Evolutionary conservation across 306 rosid species (phyloP).

Genomic region (Vicia sativa): DNA sequence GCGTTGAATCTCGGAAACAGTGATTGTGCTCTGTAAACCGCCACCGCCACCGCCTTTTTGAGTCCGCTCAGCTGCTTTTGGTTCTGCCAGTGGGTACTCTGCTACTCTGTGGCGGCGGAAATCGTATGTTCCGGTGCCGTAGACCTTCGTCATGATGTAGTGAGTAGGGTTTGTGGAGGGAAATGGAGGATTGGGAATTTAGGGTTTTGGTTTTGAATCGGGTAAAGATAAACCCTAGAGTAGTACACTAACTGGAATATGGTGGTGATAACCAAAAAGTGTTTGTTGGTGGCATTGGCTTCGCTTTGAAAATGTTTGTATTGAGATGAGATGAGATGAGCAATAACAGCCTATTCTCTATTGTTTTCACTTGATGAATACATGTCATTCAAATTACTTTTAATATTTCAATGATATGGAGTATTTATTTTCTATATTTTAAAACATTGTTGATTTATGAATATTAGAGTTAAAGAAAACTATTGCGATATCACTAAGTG

Average conservation of each 20-base stretch:
- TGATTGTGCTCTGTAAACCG: slow-evolving; percentile 60
- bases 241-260: neutral
- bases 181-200: neutral
- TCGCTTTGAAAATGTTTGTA: neutral
- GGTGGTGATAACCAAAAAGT: neutral
- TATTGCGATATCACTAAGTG: too few species aligned
- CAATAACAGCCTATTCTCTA: neutral
- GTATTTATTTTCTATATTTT: too few species aligned
- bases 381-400: too few species aligned
- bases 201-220: slow-evolving; percentile 26
- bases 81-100: slow-evolving; percentile 75
- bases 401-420: too few species aligned
- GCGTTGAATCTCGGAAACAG: slow-evolving; percentile 84
- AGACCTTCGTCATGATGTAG: slow-evolving; percentile 70
- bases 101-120: slow-evolving; percentile 96
- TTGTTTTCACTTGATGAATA: neutral
- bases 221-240: slow-evolving; percentile 14
- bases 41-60: slow-evolving; percentile 48
- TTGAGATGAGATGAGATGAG: neutral
- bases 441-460: too few species aligned
- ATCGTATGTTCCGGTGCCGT: slow-evolving; percentile 83
- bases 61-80: slow-evolving; percentile 50
- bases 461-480: too few species aligned
- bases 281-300: neutral
- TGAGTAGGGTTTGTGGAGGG: neutral